Base-by-base conservation (phyloP, 2,329 filamentous ascomycete species). In the Nothophaeocryptopus gaeumannii region DNA sequence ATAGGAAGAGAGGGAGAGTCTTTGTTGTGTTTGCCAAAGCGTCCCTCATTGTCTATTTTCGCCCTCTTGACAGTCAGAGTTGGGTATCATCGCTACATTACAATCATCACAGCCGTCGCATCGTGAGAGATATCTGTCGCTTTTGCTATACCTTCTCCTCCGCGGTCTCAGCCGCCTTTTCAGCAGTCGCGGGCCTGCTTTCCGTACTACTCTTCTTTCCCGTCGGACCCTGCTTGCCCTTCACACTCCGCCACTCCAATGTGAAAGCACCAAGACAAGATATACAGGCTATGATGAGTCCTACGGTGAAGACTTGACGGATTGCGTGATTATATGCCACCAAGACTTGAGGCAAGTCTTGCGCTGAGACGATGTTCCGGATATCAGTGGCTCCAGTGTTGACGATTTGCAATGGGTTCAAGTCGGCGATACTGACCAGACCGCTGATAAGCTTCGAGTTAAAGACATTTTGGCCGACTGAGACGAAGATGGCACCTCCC, bases 401-500 rank as follows among this genome's bases (percentile, higher is more conserved):
- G 30, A 63, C 43, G 14, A 68, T 58, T 12, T 48, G 29, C 15
- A 26, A 32, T 1, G 58, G 26, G 56, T 20, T 42, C 16, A 54
- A 39, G 12, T 50, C 46, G 26, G 47, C 38, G 11, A 30, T 14
- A 8, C 26, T 41, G 8, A 41, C 41, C 10, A 60, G 39, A 1
- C 55, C 53, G 11, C 32, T 50, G n/a, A 55, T 46, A 29, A 60
- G 45, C 16, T 51, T 32, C 12, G 50, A 48, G 11, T 54, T 47
- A 34, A 60, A 54, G 38, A 65, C 51, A 16, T 62, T 64, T 58
- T 77, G 71, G 1, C 64, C 68, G 8, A 70, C 69, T 13, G 71
- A 69, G 39, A 75, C 63, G 50, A 72, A 72, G 33, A 77, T 58
- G 5, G 72, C 67, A 8, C 72, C 72, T 12, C 69, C 69, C n/a